phyloP scores from a whole-genome alignment of 805 yeast genomes.

The Candida chauliodis region DNA sequence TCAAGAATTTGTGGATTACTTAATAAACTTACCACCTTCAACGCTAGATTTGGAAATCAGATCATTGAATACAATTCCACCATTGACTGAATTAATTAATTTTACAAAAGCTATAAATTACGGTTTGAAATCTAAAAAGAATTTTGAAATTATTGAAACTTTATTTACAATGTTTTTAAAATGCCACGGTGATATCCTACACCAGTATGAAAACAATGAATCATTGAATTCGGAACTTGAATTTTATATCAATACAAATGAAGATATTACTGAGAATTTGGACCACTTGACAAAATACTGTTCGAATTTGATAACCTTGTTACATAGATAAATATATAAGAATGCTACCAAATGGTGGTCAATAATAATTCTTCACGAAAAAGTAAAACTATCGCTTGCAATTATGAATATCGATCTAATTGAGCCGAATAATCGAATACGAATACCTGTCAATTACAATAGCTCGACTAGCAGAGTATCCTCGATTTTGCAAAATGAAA shows the following conservation, averaged over 20 bases:
- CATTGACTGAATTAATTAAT: slow-evolving; percentile 59
- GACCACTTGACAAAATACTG: slow-evolving; percentile 75
- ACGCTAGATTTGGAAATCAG: slow-evolving; percentile 82
- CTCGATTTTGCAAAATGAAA: slow-evolving; percentile 18
- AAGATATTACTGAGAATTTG: slow-evolving; percentile 42
- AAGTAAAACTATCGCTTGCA: too few species aligned
- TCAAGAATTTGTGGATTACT: slow-evolving; percentile 47
- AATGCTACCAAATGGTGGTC: background rate
- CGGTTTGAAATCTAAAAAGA: slow-evolving; percentile 53
- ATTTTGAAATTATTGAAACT: slow-evolving; percentile 80
- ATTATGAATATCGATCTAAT: slow-evolving; percentile 37
- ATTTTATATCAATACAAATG: slow-evolving; percentile 46
- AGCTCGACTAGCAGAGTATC: slow-evolving; percentile 16
- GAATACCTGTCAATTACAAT: slow-evolving; percentile 16
- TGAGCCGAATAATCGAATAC: slow-evolving; percentile 34
- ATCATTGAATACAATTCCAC: slow-evolving; percentile 64
- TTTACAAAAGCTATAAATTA: slow-evolving; percentile 66
- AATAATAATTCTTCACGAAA: background rate
- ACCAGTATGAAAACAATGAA: slow-evolving; percentile 30
- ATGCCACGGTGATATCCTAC: slow-evolving; percentile 79
- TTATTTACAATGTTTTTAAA: slow-evolving; percentile 70
- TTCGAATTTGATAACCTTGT: slow-evolving; percentile 69
- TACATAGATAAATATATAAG: slow-evolving; percentile 4
- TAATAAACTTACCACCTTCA: slow-evolving; percentile 69
- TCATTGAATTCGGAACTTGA: slow-evolving; percentile 45